Base-by-base conservation (phyloP, 2,329 filamentous ascomycete genomes). In the Penicillium fuscoglaucum region DNA sequence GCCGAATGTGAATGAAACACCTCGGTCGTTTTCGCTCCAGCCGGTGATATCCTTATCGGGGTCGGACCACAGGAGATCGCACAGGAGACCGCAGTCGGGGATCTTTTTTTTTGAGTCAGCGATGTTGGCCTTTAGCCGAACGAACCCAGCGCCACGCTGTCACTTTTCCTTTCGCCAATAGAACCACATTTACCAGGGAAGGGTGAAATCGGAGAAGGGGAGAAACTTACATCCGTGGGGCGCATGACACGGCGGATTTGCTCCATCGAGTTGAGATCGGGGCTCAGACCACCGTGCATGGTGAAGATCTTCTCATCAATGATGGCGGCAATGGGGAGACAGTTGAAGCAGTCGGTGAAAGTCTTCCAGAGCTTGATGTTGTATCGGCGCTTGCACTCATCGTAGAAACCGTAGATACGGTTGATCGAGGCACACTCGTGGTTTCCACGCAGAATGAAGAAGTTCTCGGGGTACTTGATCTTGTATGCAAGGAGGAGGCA, bases 291-390 rank as follows among this genome's bases (percentile, higher is more conserved):
- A 74, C 95, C 95, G 80, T 99, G 95, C 93, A 99, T 97, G 74
- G 93, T 97, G 83, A 99, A 98, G 75, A 99, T 99, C 89, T 98
- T 99, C 84, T 97, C 95, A 74, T 96, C 93, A 70, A 99, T 97
- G 79, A 99, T 99, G 68, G 95, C 93, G 58, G 93, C 95, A 77
- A 99, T 98, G 48, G 93, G 93, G 73, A 98, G 81, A 80, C 92
- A 97, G 84, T 99, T 99, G 87, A 99, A 99, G 84, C 93, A 97
- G 78, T 99, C 93, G 64, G 93, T 97, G 76, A 99, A 98, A 1
- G 93, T 98, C 86, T 99, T 99, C 93, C 93, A 98, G 61, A 98
- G 85, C 86, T 98, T 98, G 83, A 98, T 96, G 80, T 98, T 99
- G 83, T 96, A 98, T 69, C 93, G 86, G 74, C 95, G 89, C 84